Conservation (phyloP, 2,329 filamentous ascomycete genomes). For the Sporothrix schenckii region DNA sequence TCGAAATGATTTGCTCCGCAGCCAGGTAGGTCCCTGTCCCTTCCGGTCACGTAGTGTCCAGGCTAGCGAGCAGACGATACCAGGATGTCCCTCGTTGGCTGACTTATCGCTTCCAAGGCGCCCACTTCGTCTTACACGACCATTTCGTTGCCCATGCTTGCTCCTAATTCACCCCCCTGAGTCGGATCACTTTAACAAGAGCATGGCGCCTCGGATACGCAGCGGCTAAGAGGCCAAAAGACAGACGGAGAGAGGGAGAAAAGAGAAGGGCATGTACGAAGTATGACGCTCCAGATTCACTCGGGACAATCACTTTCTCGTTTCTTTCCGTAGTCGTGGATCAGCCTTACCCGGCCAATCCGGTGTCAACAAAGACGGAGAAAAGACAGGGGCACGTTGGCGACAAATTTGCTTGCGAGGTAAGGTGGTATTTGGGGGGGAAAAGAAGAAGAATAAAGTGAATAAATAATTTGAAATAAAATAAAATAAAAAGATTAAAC, state of each 20-base stretch:
- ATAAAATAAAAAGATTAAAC: not conserved
- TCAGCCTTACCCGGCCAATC: constrained; percentile 23
- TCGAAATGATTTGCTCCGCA: no score
- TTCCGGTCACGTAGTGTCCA: not conserved
- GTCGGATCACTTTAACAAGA: not conserved
- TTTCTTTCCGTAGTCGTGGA: constrained; percentile 12
- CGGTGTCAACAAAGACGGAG: constrained; percentile 10
- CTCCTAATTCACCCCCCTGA: constrained; percentile 5
- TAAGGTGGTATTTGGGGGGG: not conserved
- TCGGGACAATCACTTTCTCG: not conserved
- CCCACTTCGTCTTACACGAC: not conserved
- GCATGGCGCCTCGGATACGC: no score
- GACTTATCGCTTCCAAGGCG: not conserved
- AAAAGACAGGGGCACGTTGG: not conserved
- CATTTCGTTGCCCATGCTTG: not conserved
- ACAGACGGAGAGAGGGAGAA: not conserved
- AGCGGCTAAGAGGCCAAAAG: no score
- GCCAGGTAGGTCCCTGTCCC: not conserved
- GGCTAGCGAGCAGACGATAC: constrained; percentile 17
- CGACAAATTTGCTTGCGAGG: not conserved
- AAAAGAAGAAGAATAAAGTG: no score
- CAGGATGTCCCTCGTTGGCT: constrained; percentile 2
- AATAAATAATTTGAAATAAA: no score
- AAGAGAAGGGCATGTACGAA: not conserved
- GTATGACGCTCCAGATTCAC: not conserved